phyloP scores from a whole-genome alignment of 768 basidiomycete species.

The Agrocybe praecox region DNA sequence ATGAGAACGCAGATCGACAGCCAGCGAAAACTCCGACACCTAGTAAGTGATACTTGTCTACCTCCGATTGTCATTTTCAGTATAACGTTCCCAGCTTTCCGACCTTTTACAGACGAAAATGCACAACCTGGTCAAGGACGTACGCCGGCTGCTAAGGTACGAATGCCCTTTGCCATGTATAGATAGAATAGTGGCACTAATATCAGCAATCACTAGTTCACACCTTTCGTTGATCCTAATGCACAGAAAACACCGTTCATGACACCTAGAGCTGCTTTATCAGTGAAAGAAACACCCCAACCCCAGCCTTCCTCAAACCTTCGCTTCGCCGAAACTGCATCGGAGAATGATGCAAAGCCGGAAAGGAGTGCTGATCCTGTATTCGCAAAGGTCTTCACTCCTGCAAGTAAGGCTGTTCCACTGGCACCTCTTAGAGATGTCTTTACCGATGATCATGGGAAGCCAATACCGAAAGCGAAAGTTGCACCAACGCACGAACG shows the following conservation, averaged over 20 bases:
- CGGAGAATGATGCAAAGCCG: conserved; percentile 24
- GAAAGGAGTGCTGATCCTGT: conserved; percentile 41
- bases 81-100: conserved; percentile 47
- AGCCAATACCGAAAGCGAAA: conserved; percentile 38
- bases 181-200: no score
- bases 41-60: conserved; percentile 20
- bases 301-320: conserved; percentile 31
- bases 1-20: conserved; percentile 44
- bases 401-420: conserved; percentile 43
- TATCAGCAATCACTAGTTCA: conserved; percentile 49
- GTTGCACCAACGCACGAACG: conserved; percentile 37
- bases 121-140: conserved; percentile 36
- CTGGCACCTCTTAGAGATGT: conserved; percentile 45
- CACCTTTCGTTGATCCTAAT: conserved; percentile 63
- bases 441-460: conserved; percentile 47
- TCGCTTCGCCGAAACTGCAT: conserved; percentile 30
- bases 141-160: conserved; percentile 49
- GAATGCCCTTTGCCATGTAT: not conserved
- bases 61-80: conserved; percentile 6
- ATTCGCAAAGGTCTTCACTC: conserved; percentile 69
- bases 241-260: conserved; percentile 44
- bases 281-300: conserved; percentile 49
- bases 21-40: conserved; percentile 39
- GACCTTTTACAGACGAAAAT: conserved; percentile 72
- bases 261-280: conserved; percentile 46